Conservation (phyloP, 2,329 filamentous ascomycete species). For the Hypoxylon sp. region DNA sequence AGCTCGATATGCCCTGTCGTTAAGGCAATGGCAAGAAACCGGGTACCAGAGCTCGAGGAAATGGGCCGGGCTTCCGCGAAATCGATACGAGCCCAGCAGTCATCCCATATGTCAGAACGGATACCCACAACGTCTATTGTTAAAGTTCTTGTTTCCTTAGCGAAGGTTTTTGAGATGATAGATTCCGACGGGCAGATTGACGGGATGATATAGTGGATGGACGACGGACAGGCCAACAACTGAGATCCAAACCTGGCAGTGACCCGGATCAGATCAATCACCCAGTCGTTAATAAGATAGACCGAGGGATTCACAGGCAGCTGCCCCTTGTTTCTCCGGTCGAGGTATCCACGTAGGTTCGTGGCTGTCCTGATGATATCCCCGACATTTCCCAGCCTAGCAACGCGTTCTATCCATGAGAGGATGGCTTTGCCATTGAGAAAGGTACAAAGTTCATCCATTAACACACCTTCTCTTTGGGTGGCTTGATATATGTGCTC, state of each 20-base stretch:
- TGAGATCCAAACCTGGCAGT: constrained; percentile 50
- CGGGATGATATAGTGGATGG: constrained; percentile 51
- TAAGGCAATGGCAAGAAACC: constrained; percentile 49
- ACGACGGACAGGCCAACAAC: constrained; percentile 49
- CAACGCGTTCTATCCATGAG: constrained; percentile 51
- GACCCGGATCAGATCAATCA: constrained; percentile 50
- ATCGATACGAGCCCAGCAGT: constrained; percentile 50
- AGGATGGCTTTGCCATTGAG: constrained; percentile 57
- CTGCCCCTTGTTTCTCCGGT: constrained; percentile 41
- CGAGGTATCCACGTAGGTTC: constrained; percentile 50
- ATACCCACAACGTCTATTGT: constrained; percentile 43
- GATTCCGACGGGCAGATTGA: constrained; percentile 51
- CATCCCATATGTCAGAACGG: constrained; percentile 48
- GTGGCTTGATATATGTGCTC: constrained; percentile 44
- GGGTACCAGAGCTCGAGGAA: constrained; percentile 45
- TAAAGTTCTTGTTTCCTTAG: constrained; percentile 10
- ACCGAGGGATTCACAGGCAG: constrained; percentile 41
- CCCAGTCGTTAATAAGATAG: constrained; percentile 47
- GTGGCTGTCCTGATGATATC: constrained; percentile 47
- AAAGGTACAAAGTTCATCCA: constrained; percentile 72
- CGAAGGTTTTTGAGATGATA: constrained; percentile 45
- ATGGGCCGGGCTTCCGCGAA: constrained; percentile 44
- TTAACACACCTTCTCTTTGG: constrained; percentile 37
- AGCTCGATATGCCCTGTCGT: constrained; percentile 48
- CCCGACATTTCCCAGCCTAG: constrained; percentile 41